Evolutionary conservation across 345 rosid species (phyloP).

Genomic region (Boechera divaricarpa): DNA sequence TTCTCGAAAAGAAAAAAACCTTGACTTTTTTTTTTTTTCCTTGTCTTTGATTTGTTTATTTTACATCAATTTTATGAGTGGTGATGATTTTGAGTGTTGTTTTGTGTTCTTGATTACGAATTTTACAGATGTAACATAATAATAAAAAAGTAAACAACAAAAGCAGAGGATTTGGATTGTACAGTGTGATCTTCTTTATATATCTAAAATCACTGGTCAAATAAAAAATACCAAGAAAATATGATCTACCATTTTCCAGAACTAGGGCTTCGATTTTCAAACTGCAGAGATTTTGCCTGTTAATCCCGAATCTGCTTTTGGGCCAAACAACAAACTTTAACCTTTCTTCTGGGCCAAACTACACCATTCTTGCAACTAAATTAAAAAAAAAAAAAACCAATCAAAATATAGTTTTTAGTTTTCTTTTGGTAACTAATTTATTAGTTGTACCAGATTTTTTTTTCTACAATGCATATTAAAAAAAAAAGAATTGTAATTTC

Average conservation of each 20-base stretch:
- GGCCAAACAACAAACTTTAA: conserved; percentile 1
- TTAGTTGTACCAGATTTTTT: too few species aligned
- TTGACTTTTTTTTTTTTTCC: background rate
- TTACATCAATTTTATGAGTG: conserved; percentile 17
- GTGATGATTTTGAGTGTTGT: conserved; percentile 35
- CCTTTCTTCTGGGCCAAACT: background rate
- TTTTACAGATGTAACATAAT: conserved; percentile 35
- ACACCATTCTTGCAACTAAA: background rate
- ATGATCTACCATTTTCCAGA: too few species aligned
- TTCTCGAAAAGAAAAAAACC: background rate
- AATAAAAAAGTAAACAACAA: conserved; percentile 17
- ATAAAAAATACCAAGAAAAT: too few species aligned
- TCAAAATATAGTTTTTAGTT: background rate
- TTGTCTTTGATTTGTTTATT: conserved; percentile 22
- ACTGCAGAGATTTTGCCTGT: background rate
- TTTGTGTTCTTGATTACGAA: conserved; percentile 29
- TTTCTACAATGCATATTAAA: too few species aligned
- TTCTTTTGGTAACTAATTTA: background rate
- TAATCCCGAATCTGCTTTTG: background rate
- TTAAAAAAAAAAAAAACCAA: background rate
- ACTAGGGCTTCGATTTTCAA: background rate
- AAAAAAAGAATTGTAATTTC: too few species aligned
- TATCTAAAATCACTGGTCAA: background rate
- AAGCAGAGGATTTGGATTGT: conserved; percentile 35
- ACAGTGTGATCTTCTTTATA: background rate